phyloP scores from a whole-genome alignment of 106 monocot species.

The Dendrobium nobile region DNA sequence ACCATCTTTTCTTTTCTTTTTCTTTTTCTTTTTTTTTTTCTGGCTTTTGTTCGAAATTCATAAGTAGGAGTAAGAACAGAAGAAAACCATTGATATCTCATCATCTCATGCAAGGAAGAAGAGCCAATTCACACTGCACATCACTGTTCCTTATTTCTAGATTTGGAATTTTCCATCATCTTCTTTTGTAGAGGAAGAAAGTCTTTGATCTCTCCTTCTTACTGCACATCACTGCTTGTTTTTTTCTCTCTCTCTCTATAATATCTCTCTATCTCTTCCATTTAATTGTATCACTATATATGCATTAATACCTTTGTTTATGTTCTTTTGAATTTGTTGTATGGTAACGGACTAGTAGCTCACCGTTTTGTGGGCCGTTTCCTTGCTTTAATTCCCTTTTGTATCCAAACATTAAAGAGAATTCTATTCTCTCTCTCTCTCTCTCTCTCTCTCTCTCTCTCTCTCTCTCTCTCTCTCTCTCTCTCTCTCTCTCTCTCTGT shows the following conservation, averaged over 20 bases:
- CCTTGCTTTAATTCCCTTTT: constrained; percentile 20
- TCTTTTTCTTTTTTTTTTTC: neutral
- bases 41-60: neutral
- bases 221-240: neutral
- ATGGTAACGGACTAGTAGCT: constrained; percentile 1
- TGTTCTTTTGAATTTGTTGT: neutral
- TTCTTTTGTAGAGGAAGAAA: no score
- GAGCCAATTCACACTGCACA: neutral
- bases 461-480: constrained; percentile 12
- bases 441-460: neutral
- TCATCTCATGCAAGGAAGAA: constrained; percentile 23
- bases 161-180: neutral
- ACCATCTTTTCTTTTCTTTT: constrained; percentile 1
- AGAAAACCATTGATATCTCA: constrained; percentile 13
- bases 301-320: neutral
- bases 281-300: neutral
- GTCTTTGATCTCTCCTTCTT: no score
- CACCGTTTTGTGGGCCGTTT: constrained; percentile 17
- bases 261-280: neutral
- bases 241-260: neutral
- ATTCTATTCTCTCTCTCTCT: neutral
- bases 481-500: constrained; percentile 5
- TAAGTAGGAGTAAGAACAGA: constrained; percentile 5
- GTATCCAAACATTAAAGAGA: constrained; percentile 10
- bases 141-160: neutral